Base-by-base conservation (phyloP, 495 filamentous ascomycete genomes). In the Penicillium longicatenatum region DNA sequence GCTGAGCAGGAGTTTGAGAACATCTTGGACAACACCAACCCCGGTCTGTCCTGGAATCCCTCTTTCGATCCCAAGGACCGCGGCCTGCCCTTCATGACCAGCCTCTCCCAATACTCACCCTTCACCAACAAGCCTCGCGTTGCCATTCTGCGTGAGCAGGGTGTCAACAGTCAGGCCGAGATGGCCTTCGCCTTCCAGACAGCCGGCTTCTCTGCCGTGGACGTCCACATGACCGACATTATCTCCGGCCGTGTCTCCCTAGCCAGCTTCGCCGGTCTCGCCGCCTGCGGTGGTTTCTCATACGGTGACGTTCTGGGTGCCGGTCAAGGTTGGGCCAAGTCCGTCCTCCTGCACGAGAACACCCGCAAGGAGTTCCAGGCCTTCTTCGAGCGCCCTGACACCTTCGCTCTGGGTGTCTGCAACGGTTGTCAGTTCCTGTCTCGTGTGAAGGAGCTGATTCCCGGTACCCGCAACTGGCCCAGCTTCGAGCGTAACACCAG, bases 201-300 rank as follows among this genome's bases (percentile, higher is more conserved):
- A 20, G 94, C 93, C 52, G 93, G 93, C 35, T 98, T 98, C 75
- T 84, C 91, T 24, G 85, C 92, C 6, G 81, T 97, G 33, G 94
- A 98, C 67, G 89, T 98, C 3, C 94, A 97, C 80, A 98, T 98
- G 93, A 93, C 89, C 3, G 93, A 98, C 65, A 86, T 98, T 62
- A 86, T 97, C 63, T 82, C 82, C 16, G 88, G 86, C 22, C 84
- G 85, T 24, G 78, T 86, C 43, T 92, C 90, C 2, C 86, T 98
- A 16, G 78, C 86, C 56, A 85, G 83, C 62, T 97, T 95, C 62
- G 85, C 86, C 46, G 94, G 94, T 61, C 83, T 98, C 19, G 94
- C 93, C 26, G 93, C 92, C 58, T 96, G 93, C 63, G 95, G 94
- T 61, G 95, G 94, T 54, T 98, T 98, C 83, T 96, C 91, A 14